Conservation (phyloP, 495 filamentous ascomycete genomes). For the Ascodesmis nigricans region DNA sequence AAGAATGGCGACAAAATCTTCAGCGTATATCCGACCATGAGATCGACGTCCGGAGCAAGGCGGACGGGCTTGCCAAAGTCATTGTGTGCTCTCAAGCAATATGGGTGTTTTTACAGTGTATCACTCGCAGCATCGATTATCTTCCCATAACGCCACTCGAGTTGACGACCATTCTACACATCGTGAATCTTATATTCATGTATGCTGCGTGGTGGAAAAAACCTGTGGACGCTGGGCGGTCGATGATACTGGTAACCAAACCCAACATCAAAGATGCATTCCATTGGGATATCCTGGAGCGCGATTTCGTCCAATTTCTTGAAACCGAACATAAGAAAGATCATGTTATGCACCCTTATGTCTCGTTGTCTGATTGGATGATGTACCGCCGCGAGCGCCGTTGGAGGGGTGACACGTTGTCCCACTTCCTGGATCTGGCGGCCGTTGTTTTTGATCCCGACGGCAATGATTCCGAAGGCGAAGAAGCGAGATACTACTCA, state of each 20-base stretch:
- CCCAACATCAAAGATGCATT: not conserved
- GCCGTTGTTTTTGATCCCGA: no score
- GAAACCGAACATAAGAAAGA: not conserved
- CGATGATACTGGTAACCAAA: not conserved
- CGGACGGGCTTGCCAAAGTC: constrained; percentile 21
- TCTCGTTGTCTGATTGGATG: no score
- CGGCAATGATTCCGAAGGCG: no score
- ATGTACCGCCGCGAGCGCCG: no score
- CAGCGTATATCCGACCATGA: not conserved
- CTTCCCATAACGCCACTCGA: not conserved
- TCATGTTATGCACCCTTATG: no score
- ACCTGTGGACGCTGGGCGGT: constrained; percentile 1
- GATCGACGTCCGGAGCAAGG: constrained; percentile 22
- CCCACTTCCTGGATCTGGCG: no score
- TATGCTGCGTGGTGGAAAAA: constrained; percentile 2
- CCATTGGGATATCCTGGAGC: not conserved
- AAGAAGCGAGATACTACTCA: no score
- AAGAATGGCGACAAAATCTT: no score
- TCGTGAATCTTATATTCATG: not conserved
- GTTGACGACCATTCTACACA: not conserved
- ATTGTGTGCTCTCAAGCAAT: constrained; percentile 21
- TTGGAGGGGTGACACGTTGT: no score
- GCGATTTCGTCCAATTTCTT: not conserved
- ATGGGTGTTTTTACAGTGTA: constrained; percentile 5
- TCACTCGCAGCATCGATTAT: not conserved